Base-by-base conservation (phyloP, 768 basidiomycete genomes). In the Tylopilus rubrobrunneus region DNA sequence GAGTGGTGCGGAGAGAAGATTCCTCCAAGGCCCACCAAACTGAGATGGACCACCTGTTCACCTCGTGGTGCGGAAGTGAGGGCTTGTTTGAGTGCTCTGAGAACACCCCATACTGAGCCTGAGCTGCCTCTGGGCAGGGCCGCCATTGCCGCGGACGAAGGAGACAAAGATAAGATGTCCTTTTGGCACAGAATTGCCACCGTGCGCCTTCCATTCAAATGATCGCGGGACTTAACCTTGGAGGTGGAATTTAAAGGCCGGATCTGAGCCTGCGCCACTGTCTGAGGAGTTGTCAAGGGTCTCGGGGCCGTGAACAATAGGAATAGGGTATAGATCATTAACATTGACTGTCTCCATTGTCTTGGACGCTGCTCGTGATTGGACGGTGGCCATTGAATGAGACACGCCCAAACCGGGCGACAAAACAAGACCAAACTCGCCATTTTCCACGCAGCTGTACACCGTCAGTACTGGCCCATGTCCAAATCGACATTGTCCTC, bases 401-500 rank as follows among this genome's bases (percentile, higher is more conserved):
- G 36, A 14, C 36, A 17, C 15, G 14, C 4, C 42, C 51, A 42
- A 44, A 28, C 45, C 55, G 48, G 54, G 47, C 51, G 59, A 70
- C 14, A 67, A 55, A 69, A 53, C 21, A 45, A 39, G 6, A 44
- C 61, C 66, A 60, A 19, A 56, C 51, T 45, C 11, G 25, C 15
- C 17, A 29, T 52, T 44, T 25, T 44, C 48, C 46, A 46, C 57
- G 39, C 59, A 36, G 48, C 47, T 41, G 31, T 27, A 25, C 44
- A 41, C 55, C 5, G 7, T 37, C 49, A 19, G 19, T 19, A n/a
- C 17, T 17, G 15, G n/a, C n/a, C 43, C 50, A 77, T 76, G 76
- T 69, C 76, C 57, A 72, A 71, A 57, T 74, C 79, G 39, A 83
- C 90, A 4, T 77, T 92, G 14, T 92, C 90, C 36, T 85, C 86